A percentile compares a stretch with the other conserved stretches of the same genome.
Evolutionary conservation across 2,329 filamentous ascomycete species (phyloP).

Genomic region (Aspergillus pseudoviridinutans): DNA sequence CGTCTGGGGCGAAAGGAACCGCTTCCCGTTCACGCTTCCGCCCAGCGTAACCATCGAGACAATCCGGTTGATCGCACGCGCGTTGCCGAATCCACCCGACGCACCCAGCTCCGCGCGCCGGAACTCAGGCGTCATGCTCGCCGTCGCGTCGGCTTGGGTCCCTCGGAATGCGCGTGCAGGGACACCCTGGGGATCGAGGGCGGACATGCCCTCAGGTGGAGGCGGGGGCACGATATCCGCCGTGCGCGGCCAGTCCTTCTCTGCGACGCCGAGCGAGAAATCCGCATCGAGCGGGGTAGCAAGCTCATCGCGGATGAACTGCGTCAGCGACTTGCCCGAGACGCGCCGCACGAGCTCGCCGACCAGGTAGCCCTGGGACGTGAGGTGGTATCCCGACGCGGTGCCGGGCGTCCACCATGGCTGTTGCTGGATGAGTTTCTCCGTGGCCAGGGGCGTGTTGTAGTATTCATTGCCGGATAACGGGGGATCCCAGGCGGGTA

Average conservation of each 20-base stretch:
- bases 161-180: constrained; percentile 28
- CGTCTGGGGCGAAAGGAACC: constrained; percentile 40
- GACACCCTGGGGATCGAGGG: constrained; percentile 23
- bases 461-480: constrained; percentile 32
- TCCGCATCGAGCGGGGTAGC: constrained; percentile 43
- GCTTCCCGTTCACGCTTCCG: constrained; percentile 30
- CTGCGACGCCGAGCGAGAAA: constrained; percentile 43
- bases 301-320: constrained; percentile 45
- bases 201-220: constrained; percentile 11
- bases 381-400: constrained; percentile 41
- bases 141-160: constrained; percentile 18
- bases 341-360: constrained; percentile 43
- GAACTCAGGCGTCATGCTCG: constrained; percentile 30
- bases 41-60: constrained; percentile 36
- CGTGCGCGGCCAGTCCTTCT: constrained; percentile 42
- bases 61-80: constrained; percentile 41
- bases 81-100: constrained; percentile 46
- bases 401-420: constrained; percentile 47
- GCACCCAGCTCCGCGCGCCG: constrained; percentile 41
- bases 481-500: constrained; percentile 32
- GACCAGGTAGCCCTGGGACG: constrained; percentile 41
- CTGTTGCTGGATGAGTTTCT: constrained; percentile 37
- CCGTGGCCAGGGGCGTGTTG: constrained; percentile 26
- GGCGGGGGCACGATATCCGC: constrained; percentile 32
- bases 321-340: constrained; percentile 39